Evolutionary conservation across 495 filamentous ascomycete species (phyloP).

Genomic region (Aspergillus heteromorphus): DNA sequence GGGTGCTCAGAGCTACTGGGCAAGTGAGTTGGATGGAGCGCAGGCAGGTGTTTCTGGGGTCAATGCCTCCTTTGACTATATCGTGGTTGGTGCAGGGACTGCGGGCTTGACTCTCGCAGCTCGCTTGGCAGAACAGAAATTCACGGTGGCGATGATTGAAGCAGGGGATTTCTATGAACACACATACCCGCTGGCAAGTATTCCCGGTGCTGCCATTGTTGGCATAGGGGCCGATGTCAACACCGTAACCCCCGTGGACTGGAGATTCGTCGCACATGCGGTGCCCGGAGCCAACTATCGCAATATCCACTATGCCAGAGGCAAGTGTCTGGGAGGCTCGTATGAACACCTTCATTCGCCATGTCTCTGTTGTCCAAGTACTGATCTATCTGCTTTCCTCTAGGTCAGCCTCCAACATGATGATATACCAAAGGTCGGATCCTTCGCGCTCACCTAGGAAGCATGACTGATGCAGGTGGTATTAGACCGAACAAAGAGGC

Average conservation of each 20-base stretch:
- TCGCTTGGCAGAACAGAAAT: conserved; percentile 35
- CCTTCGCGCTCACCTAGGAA: not conserved
- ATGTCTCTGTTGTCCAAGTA: not conserved
- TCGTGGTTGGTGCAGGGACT: conserved; percentile 50
- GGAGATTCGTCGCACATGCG: conserved; percentile 36
- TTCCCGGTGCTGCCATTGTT: conserved; percentile 37
- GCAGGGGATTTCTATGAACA: conserved; percentile 54
- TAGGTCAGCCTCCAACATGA: conserved; percentile 31
- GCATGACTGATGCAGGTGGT: conserved; percentile 1
- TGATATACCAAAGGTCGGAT: conserved; percentile 33
- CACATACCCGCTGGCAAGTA: conserved; percentile 33
- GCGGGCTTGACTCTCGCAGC: conserved; percentile 43
- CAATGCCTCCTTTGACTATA: conserved; percentile 39
- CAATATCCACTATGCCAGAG: conserved; percentile 35
- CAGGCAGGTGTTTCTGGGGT: not conserved
- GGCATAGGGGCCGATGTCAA: conserved; percentile 28
- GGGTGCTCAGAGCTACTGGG: not conserved
- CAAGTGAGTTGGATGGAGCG: not conserved
- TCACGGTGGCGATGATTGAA: conserved; percentile 47
- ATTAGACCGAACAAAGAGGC: conserved; percentile 32
- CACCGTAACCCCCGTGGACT: conserved; percentile 40
- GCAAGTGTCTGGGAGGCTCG: conserved; percentile 37
- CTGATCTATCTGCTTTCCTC: not conserved
- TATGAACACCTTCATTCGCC: conserved; percentile 10
- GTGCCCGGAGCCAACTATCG: conserved; percentile 29